Conservation (phyloP, 139 green algal species). For the Chloropicon primus region DNA sequence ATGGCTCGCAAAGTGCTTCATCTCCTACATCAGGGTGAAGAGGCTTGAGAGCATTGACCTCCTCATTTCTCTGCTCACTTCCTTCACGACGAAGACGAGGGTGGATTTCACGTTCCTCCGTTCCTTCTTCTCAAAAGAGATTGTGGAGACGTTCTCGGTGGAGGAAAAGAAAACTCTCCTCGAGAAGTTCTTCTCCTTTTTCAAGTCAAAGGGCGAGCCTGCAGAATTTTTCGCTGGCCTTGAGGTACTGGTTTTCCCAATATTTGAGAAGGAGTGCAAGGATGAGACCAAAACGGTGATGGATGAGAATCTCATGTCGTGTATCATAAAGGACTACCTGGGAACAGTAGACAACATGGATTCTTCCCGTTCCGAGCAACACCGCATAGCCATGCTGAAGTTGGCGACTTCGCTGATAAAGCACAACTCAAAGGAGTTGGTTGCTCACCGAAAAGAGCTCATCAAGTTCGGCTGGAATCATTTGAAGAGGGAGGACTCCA, state of each 20-base stretch:
- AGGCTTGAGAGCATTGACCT: constrained; percentile 32
- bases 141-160: constrained; percentile 20
- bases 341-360: constrained; percentile 17
- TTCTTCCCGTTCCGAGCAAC: constrained; percentile 22
- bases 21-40: constrained; percentile 51
- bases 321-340: constrained; percentile 29
- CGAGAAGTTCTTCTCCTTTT: constrained; percentile 37
- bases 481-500: constrained; percentile 68
- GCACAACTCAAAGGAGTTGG: constrained; percentile 29
- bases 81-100: constrained; percentile 29
- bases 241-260: constrained; percentile 54
- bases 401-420: constrained; percentile 61
- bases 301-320: constrained; percentile 19
- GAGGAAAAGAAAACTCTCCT: constrained; percentile 43
- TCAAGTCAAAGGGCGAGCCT: constrained; percentile 15
- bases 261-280: constrained; percentile 37
- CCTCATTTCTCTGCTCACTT: constrained; percentile 71
- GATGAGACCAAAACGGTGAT: constrained; percentile 19
- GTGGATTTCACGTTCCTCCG: constrained; percentile 75
- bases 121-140: constrained; percentile 36
- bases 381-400: constrained; percentile 68
- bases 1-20: constrained; percentile 62
- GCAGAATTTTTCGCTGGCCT: neutral
- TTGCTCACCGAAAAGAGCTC: constrained; percentile 59
- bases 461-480: constrained; percentile 85